Base-by-base conservation (phyloP, 768 basidiomycete genomes). In the Amanita molliuscula region DNA sequence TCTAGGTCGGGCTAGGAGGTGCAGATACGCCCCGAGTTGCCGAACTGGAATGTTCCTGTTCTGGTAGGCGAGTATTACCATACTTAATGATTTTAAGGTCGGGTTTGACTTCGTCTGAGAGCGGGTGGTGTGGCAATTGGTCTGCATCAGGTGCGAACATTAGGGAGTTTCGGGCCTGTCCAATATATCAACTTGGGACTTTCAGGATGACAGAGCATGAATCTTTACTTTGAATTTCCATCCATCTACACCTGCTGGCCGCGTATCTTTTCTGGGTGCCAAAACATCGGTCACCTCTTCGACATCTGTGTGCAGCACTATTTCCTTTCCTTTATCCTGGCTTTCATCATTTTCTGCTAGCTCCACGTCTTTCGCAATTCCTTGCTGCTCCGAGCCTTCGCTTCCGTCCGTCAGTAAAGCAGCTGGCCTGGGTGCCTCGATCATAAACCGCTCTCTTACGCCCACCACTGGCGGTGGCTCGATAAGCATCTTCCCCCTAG, bases 61-160 rank as follows among this genome's bases (percentile, higher is more conserved):
- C 82, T 15, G 74, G 71, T 18, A 99, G 66, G 34, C 93, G 81
- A 13, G 96, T 99, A 60, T 82, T 93, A 20, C 67, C 69, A 61
- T 97, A 81, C 25, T 78, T 77, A 59, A 98, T 88, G 7, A 76
- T 67, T 57, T 78, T 85, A 2, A 79, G 74, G 51, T 75, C 73
- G 4, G 61, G 54, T 20, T 54, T 53, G 21, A 41, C 21, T 31
- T 63, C 50, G 45, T 65, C 57, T 3, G 60, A 59, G 41, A 66
- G 64, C 3, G 67, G 65, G 60, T 82, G 75, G 59, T 92, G 88
- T 1, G 91, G 88, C 18, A 85, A 79, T 40, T 78, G 72, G 61
- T 99, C 87, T 23, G 89, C 90, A 59, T 96, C 96, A 1, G 96
- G 94, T 0, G 85, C 62, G 60, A 97, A 99, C 91, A 96, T 96